Conservation (phyloP, 73 alveolate species). For the Tetrahymena malaccensis region DNA sequence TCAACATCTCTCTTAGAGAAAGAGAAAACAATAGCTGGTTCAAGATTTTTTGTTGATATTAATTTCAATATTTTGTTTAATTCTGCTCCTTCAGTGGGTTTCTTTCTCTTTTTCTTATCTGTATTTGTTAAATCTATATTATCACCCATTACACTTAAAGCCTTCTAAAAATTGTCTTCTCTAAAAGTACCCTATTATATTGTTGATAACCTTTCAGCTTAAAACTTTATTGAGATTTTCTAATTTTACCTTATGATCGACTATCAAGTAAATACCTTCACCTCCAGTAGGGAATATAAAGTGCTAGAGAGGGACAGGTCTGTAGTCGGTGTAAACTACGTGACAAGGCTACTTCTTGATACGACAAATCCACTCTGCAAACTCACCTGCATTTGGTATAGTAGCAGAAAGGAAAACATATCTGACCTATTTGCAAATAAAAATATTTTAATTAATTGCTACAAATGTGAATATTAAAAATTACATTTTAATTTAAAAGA, state of each 20-base stretch:
- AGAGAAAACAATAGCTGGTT: slow-evolving; percentile 95
- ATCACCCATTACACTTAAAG: slow-evolving; percentile 77
- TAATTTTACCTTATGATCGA: slow-evolving; percentile 50
- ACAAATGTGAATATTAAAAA: not conserved
- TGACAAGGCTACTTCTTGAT: slow-evolving; percentile 97
- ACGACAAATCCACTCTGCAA: slow-evolving; percentile 98
- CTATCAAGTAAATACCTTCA: slow-evolving; percentile 91
- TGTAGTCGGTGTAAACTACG: slow-evolving; percentile 96
- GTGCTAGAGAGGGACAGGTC: slow-evolving; percentile 99
- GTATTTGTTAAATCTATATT: slow-evolving; percentile 56
- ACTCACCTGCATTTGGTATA: slow-evolving; percentile 98
- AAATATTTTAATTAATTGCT: not conserved
- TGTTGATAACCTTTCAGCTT: not conserved
- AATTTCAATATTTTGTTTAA: slow-evolving; percentile 69
- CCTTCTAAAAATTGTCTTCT: slow-evolving; percentile 96
- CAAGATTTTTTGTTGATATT: slow-evolving; percentile 54
- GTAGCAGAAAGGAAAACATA: slow-evolving; percentile 99
- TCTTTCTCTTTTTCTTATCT: slow-evolving; percentile 55
- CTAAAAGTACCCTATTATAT: slow-evolving; percentile 85
- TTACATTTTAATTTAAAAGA: slow-evolving; percentile 53
- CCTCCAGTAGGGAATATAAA: slow-evolving; percentile 94
- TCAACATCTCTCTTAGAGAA: slow-evolving; percentile 98
- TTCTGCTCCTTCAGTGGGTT: slow-evolving; percentile 65
- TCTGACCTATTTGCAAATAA: slow-evolving; percentile 68
- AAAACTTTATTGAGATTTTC: not conserved